A percentile compares a stretch with the other conserved stretches of the same genome.
Evolutionary conservation across 1,284 basidiomycete species (phyloP).

Genomic region (Grifola frondosa): DNA sequence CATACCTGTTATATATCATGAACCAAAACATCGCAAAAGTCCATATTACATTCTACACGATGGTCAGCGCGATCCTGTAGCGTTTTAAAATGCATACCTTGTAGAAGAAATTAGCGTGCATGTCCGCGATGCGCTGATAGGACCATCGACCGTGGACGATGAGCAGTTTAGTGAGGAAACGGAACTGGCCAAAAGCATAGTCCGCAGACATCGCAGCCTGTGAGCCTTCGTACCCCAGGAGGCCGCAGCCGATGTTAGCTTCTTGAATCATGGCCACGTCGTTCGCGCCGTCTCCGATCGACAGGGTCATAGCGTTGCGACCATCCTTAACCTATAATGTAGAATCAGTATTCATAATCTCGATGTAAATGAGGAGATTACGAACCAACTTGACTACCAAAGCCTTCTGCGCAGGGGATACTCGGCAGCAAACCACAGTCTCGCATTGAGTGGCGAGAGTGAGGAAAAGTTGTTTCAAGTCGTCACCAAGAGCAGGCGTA

Average conservation of each 20-base stretch:
- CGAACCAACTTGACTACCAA: conserved; percentile 88
- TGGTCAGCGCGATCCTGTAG: neutral
- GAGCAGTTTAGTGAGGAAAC: conserved; percentile 89
- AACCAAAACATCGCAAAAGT: conserved; percentile 95
- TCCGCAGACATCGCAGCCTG: conserved; percentile 99
- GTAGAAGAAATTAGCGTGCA: conserved; percentile 98
- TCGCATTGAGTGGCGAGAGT: conserved; percentile 94
- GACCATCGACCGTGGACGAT: conserved; percentile 97
- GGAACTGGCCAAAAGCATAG: conserved; percentile 97
- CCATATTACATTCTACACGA: conserved; percentile 79
- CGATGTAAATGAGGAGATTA: conserved; percentile 15
- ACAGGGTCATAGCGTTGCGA: conserved; percentile 92
- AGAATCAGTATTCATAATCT: neutral
- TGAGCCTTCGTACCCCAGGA: conserved; percentile 93
- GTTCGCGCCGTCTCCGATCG: conserved; percentile 96
- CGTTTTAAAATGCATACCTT: conserved; percentile 53
- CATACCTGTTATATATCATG: conserved; percentile 82
- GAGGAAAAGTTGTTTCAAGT: conserved; percentile 85
- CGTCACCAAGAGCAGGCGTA: conserved; percentile 76
- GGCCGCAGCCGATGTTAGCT: conserved; percentile 93
- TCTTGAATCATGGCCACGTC: conserved; percentile 99
- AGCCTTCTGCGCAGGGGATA: conserved; percentile 96
- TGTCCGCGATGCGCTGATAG: conserved; percentile 94
- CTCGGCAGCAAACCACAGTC: conserved; percentile 96
- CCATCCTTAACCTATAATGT: conserved; percentile 88